Percentiles rank a stretch among this genome's conserved stretches.
These are phyloP conservation scores for Claviceps humidiphila DNA, from an alignment of 2,329 filamentous ascomycete species.

Conservation along the genomic window DNA sequence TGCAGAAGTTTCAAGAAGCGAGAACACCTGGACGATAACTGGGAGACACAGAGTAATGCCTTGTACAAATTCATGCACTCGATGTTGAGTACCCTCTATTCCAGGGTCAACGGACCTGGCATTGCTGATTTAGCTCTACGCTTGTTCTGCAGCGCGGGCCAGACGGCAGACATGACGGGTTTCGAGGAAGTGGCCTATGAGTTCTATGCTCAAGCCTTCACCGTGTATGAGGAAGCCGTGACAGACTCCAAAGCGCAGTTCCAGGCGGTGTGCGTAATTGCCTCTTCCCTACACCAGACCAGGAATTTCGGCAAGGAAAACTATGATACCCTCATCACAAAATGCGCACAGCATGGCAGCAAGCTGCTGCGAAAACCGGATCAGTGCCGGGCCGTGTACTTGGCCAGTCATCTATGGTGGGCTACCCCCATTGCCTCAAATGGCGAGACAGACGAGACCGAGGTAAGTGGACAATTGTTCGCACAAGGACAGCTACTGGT, in stretches of 20 bases:
- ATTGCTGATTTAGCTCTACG: conserved; percentile 80
- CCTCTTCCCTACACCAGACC: conserved; percentile 75
- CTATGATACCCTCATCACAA: conserved; percentile 96
- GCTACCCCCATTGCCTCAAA: conserved; percentile 68
- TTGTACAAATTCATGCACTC: conserved; percentile 95
- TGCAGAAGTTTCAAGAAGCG: conserved; percentile 78
- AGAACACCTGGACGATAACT: conserved; percentile 65
- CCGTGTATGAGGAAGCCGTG: conserved; percentile 91
- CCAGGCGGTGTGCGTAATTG: conserved; percentile 91
- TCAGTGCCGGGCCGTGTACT: conserved; percentile 90
- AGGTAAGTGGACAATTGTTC: conserved; percentile 34
- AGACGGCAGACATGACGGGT: conserved; percentile 79
- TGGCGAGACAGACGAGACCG: conserved; percentile 68
- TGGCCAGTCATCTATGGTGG: conserved; percentile 98
- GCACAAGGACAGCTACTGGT: neutral
- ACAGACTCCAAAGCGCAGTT: conserved; percentile 95
- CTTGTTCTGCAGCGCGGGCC: conserved; percentile 81
- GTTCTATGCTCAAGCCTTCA: conserved; percentile 96
- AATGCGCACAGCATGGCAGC: conserved; percentile 90
- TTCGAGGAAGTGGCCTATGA: conserved; percentile 97
- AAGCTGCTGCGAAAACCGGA: conserved; percentile 96
- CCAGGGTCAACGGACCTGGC: conserved; percentile 62
- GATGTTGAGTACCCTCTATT: conserved; percentile 73
- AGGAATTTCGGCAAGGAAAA: conserved; percentile 92
- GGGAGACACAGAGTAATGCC: conserved; percentile 53